These are phyloP conservation scores for Juncus inflexus DNA, from an alignment of 176 grass and related monocot genomes.

Conservation along the genomic window DNA sequence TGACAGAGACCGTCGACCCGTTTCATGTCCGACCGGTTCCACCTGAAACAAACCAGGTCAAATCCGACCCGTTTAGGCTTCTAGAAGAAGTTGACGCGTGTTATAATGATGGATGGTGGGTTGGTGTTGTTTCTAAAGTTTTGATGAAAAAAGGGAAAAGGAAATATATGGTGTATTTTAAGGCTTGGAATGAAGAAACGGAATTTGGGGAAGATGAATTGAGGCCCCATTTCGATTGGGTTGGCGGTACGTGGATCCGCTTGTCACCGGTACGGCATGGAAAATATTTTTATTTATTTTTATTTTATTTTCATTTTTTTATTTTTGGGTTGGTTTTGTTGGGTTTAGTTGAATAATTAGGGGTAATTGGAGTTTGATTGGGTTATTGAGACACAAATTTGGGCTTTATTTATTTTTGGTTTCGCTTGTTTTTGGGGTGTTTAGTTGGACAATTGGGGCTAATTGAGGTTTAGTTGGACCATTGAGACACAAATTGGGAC, in stretches of 20 bases:
- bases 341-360: not conserved
- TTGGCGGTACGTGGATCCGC: conserved; percentile 64
- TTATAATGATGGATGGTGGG: conserved; percentile 82
- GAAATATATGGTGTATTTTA: conserved; percentile 75
- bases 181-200: conserved; percentile 56
- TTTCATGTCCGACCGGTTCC: conserved; percentile 53
- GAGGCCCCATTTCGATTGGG: conserved; percentile 66
- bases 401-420: not conserved
- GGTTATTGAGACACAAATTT: not conserved
- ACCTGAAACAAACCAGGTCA: conserved; percentile 14
- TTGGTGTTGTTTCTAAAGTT: conserved; percentile 71
- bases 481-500: not conserved
- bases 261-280: conserved; percentile 34
- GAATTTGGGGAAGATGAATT: conserved; percentile 48
- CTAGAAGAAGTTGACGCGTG: conserved; percentile 87
- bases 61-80: conserved; percentile 31
- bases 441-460: not conserved
- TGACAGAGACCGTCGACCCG: conserved; percentile 54
- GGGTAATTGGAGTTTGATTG: no score
- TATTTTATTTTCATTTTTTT: conserved; percentile 1
- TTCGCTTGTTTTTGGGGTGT: not conserved
- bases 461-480: not conserved
- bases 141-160: not conserved
- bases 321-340: no score
- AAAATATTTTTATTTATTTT: not conserved